A percentile compares a stretch with the other conserved stretches of the same genome.
These are phyloP conservation scores for Ustilago trichophora DNA, from an alignment of 1,284 basidiomycete species.

Conservation along the genomic window DNA sequence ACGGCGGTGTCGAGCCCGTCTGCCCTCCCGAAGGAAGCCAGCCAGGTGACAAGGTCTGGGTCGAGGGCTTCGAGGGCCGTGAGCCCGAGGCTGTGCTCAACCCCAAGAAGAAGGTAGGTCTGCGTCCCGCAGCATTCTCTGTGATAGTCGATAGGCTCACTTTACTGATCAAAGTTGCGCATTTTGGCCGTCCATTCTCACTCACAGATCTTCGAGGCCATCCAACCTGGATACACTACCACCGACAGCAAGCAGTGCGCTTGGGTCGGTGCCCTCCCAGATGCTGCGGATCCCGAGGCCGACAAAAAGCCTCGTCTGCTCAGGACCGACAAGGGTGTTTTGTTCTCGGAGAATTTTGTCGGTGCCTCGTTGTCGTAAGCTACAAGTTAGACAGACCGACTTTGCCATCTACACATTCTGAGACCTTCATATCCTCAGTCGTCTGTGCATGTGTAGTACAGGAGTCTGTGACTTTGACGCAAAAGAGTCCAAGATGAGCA, in stretches of 20 bases:
- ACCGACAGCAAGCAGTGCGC: slow-evolving; percentile 54
- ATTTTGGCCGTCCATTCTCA: not conserved
- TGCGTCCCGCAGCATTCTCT: not conserved
- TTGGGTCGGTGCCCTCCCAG: slow-evolving; percentile 61
- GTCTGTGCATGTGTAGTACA: not conserved
- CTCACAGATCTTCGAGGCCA: slow-evolving; percentile 64
- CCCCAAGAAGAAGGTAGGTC: slow-evolving; percentile 65
- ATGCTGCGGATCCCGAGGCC: slow-evolving; percentile 53
- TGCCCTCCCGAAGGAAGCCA: slow-evolving; percentile 58
- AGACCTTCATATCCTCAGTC: not conserved
- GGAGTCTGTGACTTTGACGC: too few species aligned
- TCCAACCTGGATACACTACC: slow-evolving; percentile 63
- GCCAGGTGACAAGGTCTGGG: slow-evolving; percentile 61
- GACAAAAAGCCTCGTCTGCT: slow-evolving; percentile 59
- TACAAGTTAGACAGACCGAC: not conserved
- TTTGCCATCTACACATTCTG: slow-evolving; percentile 1
- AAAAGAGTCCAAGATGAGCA: too few species aligned
- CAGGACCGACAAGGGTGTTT: slow-evolving; percentile 55
- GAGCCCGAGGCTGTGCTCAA: slow-evolving; percentile 63
- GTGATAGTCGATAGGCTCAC: not conserved
- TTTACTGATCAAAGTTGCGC: not conserved
- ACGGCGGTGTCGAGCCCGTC: slow-evolving; percentile 64
- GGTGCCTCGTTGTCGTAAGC: slow-evolving; percentile 58
- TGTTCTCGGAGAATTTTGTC: slow-evolving; percentile 54
- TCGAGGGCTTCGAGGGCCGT: slow-evolving; percentile 64